Evolutionary conservation across 2,329 filamentous ascomycete species (phyloP), one percentile per base, ranked within the genome.

Genomic region (Paecilomyces formosus): DNA sequence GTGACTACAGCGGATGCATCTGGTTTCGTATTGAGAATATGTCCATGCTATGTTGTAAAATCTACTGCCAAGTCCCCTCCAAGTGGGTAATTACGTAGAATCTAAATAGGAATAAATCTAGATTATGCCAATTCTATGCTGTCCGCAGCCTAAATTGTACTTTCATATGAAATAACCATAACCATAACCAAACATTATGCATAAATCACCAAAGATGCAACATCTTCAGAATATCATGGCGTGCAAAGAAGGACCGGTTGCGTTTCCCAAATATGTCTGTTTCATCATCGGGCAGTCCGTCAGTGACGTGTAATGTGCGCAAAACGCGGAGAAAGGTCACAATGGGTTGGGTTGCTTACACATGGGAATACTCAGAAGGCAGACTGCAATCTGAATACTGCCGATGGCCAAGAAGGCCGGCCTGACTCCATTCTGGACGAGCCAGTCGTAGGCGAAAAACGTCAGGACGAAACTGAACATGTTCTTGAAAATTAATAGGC

Each of bases 401-500:
- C 85, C 87, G 53, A 96, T 82, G 21, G 84, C 81, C 57, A 88
- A 81, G 74, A 97, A 93, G 0, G 83, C 77, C 22, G 67, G 67
- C 53, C 82, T 80, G 60, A 85, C 84, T 1, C 85, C 85, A 8
- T 71, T 70, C 0, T 76, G 64, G 9, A 88, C 80, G 26, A 96
- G 80, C 92, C 93, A 97, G 58, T 92, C 81, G 67, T 90, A 96
- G 0, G 90, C 91, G 64, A 85, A 88, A 71, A 87, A 95, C 0
- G 92, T 96, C 58, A 97, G 78, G 6, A 86, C 85, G 67, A 95
- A 97, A 62, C 87, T 89, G 77, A 97, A 96, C 62, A 97, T 83
- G 74, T 97, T 96, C 76, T 97, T 97, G 81, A 97, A 96, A 57
- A 96, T 87, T 63, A 96, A 83, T 71, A 94, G 84, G 74, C 90